These are phyloP conservation scores for Daldinia vernicosa DNA, from an alignment of 495 filamentous ascomycete species.

Conservation along the genomic window DNA sequence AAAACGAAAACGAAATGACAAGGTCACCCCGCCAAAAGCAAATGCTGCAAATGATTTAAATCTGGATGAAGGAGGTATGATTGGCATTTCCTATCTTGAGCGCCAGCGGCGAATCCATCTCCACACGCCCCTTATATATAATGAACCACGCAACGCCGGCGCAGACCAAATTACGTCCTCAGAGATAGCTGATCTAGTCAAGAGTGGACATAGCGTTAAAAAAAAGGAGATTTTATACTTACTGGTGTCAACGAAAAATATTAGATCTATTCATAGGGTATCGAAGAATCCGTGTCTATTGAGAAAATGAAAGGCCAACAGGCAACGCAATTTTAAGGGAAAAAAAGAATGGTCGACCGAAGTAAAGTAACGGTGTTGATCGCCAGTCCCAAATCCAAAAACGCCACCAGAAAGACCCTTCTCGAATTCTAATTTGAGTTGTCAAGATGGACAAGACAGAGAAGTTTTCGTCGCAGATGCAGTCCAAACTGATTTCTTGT, in stretches of 20 bases:
- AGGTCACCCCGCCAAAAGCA: conserved; percentile 22
- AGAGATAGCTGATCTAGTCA: conserved; percentile 2
- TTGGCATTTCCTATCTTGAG: conserved; percentile 20
- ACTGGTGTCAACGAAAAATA: conserved; percentile 41
- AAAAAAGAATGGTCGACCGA: conserved; percentile 23
- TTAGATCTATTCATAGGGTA: conserved; percentile 55
- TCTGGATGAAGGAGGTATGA: conserved; percentile 35
- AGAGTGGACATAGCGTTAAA: not conserved
- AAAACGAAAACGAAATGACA: conserved; percentile 14
- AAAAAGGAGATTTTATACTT: conserved; percentile 35
- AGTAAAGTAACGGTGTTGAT: conserved; percentile 26
- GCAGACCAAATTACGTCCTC: conserved; percentile 22
- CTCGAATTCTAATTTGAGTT: conserved; percentile 29
- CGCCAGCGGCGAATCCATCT: conserved; percentile 22
- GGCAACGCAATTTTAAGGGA: conserved; percentile 7
- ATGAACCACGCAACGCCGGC: conserved; percentile 26
- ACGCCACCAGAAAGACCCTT: conserved; percentile 34
- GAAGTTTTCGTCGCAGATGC: not conserved
- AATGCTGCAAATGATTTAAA: conserved; percentile 25
- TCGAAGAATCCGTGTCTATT: conserved; percentile 51
- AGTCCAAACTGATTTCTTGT: not conserved
- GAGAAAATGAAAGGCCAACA: conserved; percentile 26
- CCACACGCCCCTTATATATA: conserved; percentile 26
- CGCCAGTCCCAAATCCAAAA: conserved; percentile 38
- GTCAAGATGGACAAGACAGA: conserved; percentile 12